These are phyloP conservation scores for Cardiospermum halicacabum DNA, from an alignment of 345 rosid genomes.

Conservation along the genomic window DNA sequence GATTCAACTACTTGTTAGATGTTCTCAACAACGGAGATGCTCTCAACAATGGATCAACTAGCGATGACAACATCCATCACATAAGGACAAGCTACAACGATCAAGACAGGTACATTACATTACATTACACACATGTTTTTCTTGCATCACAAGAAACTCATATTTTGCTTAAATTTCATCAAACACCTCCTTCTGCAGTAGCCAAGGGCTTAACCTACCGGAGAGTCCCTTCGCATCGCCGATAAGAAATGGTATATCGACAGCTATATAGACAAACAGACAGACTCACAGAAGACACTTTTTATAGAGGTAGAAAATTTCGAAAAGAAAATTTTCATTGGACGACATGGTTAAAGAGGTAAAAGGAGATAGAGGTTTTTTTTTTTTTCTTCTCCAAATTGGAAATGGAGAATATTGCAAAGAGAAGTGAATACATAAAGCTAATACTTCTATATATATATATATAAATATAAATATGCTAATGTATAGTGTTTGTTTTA, in stretches of 20 bases:
- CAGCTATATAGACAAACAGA: slow-evolving; percentile 55
- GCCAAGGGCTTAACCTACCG: slow-evolving; percentile 67
- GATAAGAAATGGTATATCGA: slow-evolving; percentile 57
- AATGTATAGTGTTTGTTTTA: slow-evolving; percentile 27
- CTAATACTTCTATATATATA: too few species aligned
- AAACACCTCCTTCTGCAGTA: slow-evolving; percentile 26
- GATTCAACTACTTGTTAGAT: slow-evolving; percentile 49
- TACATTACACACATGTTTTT: too few species aligned
- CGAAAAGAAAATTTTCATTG: slow-evolving; percentile 4
- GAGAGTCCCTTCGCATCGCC: slow-evolving; percentile 84
- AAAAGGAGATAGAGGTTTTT: too few species aligned
- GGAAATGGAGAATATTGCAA: slow-evolving; percentile 28
- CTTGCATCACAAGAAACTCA: too few species aligned
- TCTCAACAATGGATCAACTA: slow-evolving; percentile 45
- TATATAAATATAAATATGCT: too few species aligned
- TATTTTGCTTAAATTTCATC: too few species aligned
- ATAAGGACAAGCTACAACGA: slow-evolving; percentile 43
- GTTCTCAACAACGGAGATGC: slow-evolving; percentile 56
- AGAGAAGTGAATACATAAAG: slow-evolving; percentile 30
- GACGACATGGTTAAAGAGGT: too few species aligned
- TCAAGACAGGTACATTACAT: slow-evolving; percentile 59
- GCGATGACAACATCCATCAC: slow-evolving; percentile 40
- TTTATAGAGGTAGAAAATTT: slow-evolving; percentile 30
- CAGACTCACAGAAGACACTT: slow-evolving; percentile 26
- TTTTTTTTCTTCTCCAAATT: slow-evolving; percentile 27